These are phyloP conservation scores for Aspergillus sp. DNA, from an alignment of 2,329 filamentous ascomycete species.

Conservation along the genomic window DNA sequence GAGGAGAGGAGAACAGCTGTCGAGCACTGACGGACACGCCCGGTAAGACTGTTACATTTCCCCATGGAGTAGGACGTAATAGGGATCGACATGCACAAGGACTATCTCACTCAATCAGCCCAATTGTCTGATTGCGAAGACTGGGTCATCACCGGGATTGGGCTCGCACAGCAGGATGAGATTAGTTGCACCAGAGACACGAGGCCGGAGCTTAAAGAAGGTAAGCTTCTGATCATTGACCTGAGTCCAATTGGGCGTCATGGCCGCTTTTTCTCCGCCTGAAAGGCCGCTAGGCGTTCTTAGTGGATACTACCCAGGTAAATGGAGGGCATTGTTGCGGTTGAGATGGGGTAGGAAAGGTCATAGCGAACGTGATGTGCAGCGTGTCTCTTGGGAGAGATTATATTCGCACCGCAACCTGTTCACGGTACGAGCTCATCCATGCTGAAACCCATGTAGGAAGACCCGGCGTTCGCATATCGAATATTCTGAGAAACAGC, in stretches of 20 bases:
- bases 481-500: too few species aligned
- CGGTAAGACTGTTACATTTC: neutral
- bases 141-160: neutral
- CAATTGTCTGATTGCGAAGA: neutral
- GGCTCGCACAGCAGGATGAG: neutral
- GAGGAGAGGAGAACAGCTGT: too few species aligned
- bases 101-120: neutral
- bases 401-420: too few species aligned
- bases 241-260: conserved; percentile 2
- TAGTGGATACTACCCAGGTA: neutral
- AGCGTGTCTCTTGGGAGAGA: too few species aligned
- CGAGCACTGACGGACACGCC: too few species aligned
- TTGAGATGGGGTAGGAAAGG: neutral
- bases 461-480: too few species aligned
- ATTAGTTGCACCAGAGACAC: neutral
- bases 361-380: neutral
- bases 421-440: too few species aligned
- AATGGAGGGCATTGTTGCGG: neutral
- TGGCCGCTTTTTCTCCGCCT: neutral
- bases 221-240: conserved; percentile 1
- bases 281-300: neutral
- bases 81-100: conserved; percentile 15
- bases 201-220: conserved; percentile 3
- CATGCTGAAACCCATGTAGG: too few species aligned
- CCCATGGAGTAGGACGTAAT: conserved; percentile 5